A percentile compares a stretch with the other conserved stretches of the same genome.
phyloP scores from a whole-genome alignment of 768 basidiomycete species.

The Termitomyces sp. region DNA sequence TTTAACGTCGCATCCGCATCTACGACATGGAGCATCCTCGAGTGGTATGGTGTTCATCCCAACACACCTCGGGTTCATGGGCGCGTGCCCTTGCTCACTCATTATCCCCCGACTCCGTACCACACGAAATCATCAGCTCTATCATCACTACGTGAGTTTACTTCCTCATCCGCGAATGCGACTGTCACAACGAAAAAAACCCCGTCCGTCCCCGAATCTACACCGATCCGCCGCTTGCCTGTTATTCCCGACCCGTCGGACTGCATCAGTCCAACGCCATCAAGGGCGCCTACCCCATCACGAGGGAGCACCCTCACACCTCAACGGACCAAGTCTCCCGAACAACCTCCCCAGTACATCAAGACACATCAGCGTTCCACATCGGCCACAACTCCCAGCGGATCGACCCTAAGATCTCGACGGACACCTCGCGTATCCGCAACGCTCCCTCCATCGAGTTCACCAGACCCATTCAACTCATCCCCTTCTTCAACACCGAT shows the following conservation, averaged over 20 bases:
- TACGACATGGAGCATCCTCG: constrained; percentile 19
- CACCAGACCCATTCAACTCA: constrained; percentile 3
- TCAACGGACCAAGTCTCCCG: neutral
- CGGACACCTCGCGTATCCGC: neutral
- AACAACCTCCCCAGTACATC: neutral
- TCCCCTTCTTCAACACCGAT: constrained; percentile 3
- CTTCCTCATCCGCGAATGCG: neutral
- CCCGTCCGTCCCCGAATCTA: neutral
- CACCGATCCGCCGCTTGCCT: constrained; percentile 13
- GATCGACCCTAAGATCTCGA: neutral
- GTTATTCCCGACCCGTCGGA: constrained; percentile 7
- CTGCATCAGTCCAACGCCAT: neutral
- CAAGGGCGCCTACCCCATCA: neutral
- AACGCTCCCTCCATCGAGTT: constrained; percentile 4
- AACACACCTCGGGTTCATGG: constrained; percentile 7
- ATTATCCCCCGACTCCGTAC: constrained; percentile 9
- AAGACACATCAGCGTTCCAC: neutral
- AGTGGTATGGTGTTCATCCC: constrained; percentile 15
- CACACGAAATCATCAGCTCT: constrained; percentile 6
- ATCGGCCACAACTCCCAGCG: neutral
- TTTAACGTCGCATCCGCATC: constrained; percentile 13
- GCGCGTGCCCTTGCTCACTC: constrained; percentile 2
- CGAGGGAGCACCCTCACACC: neutral
- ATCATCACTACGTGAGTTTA: constrained; percentile 1
- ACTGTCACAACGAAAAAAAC: neutral